phyloP scores from a whole-genome alignment of 805 yeast species.

The Starmerella stigmatis region DNA sequence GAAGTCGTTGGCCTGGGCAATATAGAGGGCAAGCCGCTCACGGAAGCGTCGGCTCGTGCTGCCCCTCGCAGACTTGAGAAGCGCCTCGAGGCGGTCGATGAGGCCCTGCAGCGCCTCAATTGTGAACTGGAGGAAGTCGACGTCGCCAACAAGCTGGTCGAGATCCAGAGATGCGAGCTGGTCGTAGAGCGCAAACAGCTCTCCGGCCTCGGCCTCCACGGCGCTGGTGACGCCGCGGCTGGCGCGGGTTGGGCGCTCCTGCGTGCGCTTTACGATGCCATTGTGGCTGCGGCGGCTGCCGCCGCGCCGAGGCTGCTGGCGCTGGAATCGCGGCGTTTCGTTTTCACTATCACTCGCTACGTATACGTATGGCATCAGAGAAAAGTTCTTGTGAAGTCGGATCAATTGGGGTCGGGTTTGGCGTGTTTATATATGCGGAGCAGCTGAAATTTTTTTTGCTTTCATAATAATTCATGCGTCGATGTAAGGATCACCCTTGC shows the following conservation, averaged over 20 bases:
- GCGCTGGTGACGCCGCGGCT: slow-evolving; percentile 12
- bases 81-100: slow-evolving; percentile 23
- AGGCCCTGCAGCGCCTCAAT: slow-evolving; percentile 25
- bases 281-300: slow-evolving; percentile 7
- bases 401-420: slow-evolving; percentile 2
- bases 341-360: slow-evolving; percentile 26
- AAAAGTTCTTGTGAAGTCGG: background rate
- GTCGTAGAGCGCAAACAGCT: slow-evolving; percentile 24
- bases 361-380: slow-evolving; percentile 27
- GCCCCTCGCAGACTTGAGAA: slow-evolving; percentile 22
- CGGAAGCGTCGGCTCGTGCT: slow-evolving; percentile 25
- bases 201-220: slow-evolving; percentile 25
- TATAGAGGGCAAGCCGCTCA: slow-evolving; percentile 26
- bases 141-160: slow-evolving; percentile 24
- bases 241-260: slow-evolving; percentile 3
- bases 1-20: slow-evolving; percentile 23
- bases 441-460: slow-evolving; percentile 19
- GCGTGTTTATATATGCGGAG: slow-evolving; percentile 12
- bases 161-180: slow-evolving; percentile 25
- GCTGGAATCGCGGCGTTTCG: slow-evolving; percentile 9
- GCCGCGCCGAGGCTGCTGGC: slow-evolving; percentile 13
- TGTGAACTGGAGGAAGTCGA: slow-evolving; percentile 22
- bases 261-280: slow-evolving; percentile 14
- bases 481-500: slow-evolving; percentile 1
- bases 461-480: slow-evolving; percentile 15